A percentile compares a stretch with the other conserved stretches of the same genome.
phyloP scores from a whole-genome alignment of 768 basidiomycete species.

The Auricularia sp. region DNA sequence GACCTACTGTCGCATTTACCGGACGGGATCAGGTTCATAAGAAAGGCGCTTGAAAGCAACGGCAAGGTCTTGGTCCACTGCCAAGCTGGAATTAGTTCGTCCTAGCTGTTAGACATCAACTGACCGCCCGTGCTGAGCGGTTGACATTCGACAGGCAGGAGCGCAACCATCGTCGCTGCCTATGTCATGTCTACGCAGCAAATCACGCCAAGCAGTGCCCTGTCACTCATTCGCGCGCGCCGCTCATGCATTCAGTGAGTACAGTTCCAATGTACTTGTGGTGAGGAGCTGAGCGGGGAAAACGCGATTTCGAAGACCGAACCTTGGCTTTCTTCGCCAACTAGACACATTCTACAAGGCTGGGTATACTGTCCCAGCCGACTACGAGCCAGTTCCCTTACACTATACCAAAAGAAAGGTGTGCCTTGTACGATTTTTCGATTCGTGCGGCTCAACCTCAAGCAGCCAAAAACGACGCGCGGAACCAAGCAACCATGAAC shows the following conservation, averaged over 20 bases:
- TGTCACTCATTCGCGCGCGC: slow-evolving; percentile 57
- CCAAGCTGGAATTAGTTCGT: slow-evolving; percentile 79
- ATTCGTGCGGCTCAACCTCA: slow-evolving; percentile 15
- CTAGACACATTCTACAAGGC: slow-evolving; percentile 71
- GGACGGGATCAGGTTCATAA: slow-evolving; percentile 74
- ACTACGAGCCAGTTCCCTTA: slow-evolving; percentile 26
- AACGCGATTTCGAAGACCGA: slow-evolving; percentile 46
- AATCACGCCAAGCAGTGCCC: slow-evolving; percentile 47
- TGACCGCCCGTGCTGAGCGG: not conserved
- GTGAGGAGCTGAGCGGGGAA: no score
- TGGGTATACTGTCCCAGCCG: slow-evolving; percentile 53
- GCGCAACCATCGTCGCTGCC: slow-evolving; percentile 76
- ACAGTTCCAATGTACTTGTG: not conserved
- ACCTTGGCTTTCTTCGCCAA: slow-evolving; percentile 70
- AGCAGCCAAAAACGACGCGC: slow-evolving; percentile 53
- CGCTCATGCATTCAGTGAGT: slow-evolving; percentile 67
- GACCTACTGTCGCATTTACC: slow-evolving; percentile 31
- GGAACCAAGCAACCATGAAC: no score
- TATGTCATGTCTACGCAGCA: slow-evolving; percentile 75
- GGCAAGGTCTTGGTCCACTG: slow-evolving; percentile 83
- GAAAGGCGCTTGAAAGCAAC: slow-evolving; percentile 63
- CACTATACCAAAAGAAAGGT: slow-evolving; percentile 64
- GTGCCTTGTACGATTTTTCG: not conserved
- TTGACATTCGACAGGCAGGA: slow-evolving; percentile 45
- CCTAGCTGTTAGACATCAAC: not conserved